A percentile compares a stretch with the other conserved stretches of the same genome.
Conservation (phyloP, 1,284 basidiomycete genomes). For the Apiotrichum siamense region DNA sequence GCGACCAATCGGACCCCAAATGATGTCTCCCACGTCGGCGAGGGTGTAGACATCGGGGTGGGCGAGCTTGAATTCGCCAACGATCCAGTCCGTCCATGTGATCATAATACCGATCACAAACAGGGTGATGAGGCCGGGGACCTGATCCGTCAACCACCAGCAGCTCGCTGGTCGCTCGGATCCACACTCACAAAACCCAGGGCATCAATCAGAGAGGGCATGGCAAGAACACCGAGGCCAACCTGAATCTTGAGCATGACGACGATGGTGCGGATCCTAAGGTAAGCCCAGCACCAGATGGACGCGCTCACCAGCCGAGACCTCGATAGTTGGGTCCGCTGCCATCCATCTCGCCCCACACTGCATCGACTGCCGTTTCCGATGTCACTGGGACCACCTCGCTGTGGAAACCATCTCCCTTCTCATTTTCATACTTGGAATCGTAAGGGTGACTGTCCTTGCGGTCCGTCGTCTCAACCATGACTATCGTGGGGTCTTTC, state of each 20-base stretch:
- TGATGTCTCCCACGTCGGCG: conserved; percentile 23
- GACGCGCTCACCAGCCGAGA: conserved; percentile 25
- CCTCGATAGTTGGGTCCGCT: conserved; percentile 38
- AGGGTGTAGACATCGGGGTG: conserved; percentile 20
- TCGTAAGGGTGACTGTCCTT: too few species aligned
- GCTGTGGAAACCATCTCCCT: background rate
- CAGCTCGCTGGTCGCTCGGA: too few species aligned
- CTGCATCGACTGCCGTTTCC: too few species aligned
- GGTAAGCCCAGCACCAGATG: background rate
- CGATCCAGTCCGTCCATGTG: conserved; percentile 22
- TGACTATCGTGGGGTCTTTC: too few species aligned
- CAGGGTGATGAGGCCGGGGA: conserved; percentile 31
- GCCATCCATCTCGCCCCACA: conserved; percentile 39
- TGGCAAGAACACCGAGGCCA: conserved; percentile 36
- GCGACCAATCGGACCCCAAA: conserved; percentile 21
- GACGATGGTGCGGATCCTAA: conserved; percentile 30
- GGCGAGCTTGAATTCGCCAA: conserved; percentile 18
- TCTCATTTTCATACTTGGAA: too few species aligned
- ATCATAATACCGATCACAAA: conserved; percentile 27
- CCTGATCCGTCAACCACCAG: too few species aligned
- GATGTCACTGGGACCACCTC: too few species aligned
- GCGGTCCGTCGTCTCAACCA: too few species aligned
- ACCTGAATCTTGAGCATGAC: conserved; percentile 40
- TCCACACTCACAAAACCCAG: conserved; percentile 27
- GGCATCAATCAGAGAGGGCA: conserved; percentile 27